These are phyloP conservation scores for Calonectria henricotiae DNA, from an alignment of 2,329 filamentous ascomycete genomes.

Conservation along the genomic window DNA sequence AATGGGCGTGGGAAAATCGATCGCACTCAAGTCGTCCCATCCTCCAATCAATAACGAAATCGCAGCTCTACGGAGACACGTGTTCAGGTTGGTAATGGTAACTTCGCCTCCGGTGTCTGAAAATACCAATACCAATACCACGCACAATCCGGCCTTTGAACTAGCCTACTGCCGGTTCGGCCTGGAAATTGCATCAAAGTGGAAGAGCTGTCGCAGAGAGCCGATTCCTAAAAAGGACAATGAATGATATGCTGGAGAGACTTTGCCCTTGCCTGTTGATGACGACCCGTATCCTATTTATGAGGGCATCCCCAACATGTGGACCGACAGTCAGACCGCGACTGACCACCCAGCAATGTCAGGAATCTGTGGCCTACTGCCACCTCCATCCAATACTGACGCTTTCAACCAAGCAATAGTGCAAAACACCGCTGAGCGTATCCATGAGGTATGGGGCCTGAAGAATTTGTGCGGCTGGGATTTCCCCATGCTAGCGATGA, in stretches of 20 bases:
- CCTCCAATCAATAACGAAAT: conserved; percentile 2
- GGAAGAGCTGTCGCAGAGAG: neutral
- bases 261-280: conserved; percentile 2
- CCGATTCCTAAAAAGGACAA: neutral
- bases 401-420: neutral
- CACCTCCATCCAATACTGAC: neutral
- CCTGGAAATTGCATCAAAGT: conserved; percentile 10
- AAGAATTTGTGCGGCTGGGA: conserved; percentile 9
- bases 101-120: conserved; percentile 15
- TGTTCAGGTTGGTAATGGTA: conserved; percentile 5
- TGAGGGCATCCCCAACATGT: conserved; percentile 10
- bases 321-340: neutral
- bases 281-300: neutral
- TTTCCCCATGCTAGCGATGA: conserved; percentile 13
- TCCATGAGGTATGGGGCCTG: conserved; percentile 3
- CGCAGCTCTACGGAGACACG: neutral
- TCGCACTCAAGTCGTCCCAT: conserved; percentile 1
- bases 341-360: conserved; percentile 15
- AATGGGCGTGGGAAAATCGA: neutral
- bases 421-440: neutral
- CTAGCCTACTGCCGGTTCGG: conserved; percentile 6
- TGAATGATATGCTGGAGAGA: neutral
- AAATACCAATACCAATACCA: conserved; percentile 8
- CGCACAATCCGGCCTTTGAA: conserved; percentile 12
- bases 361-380: conserved; percentile 3